phyloP scores from a whole-genome alignment of 2,329 filamentous ascomycete genomes.

The Cordyceps javanica region DNA sequence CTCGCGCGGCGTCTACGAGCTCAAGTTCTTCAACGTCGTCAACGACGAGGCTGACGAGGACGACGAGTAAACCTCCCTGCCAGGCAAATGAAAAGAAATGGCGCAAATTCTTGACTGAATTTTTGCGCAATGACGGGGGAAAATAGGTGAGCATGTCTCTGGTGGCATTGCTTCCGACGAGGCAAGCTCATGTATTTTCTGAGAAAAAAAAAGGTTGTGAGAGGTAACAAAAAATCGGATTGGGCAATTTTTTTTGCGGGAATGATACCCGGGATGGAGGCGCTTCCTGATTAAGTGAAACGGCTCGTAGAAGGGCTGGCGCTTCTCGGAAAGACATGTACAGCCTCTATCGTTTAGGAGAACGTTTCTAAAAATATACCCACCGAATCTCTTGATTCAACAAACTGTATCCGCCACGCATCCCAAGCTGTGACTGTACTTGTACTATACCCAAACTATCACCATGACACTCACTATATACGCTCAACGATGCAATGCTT shows the following conservation, averaged over 20 bases:
- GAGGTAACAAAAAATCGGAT: neutral
- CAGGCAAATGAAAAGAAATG: neutral
- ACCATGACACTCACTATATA: neutral
- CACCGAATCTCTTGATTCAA: constrained; percentile 11
- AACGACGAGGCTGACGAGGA: constrained; percentile 97
- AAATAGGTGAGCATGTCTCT: neutral
- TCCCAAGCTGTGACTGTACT: neutral
- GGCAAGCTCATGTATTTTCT: neutral
- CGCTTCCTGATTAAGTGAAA: neutral
- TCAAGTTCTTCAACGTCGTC: constrained; percentile 99
- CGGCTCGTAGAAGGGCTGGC: constrained; percentile 8
- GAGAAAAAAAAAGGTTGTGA: constrained; percentile 3
- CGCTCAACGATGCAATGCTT: neutral
- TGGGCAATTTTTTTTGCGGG: neutral
- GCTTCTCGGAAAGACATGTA: neutral
- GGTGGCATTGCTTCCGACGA: neutral
- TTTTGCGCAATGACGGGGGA: neutral
- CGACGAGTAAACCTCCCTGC: constrained; percentile 67
- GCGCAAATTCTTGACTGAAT: constrained; percentile 14
- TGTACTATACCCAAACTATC: neutral
- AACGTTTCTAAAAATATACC: constrained; percentile 6
- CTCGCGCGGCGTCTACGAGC: constrained; percentile 96
- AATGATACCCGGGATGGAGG: constrained; percentile 3
- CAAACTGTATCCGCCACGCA: neutral
- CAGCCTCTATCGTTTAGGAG: neutral